phyloP scores from a whole-genome alignment of 179 eudicot genomes.

The Actinidia arguta region DNA sequence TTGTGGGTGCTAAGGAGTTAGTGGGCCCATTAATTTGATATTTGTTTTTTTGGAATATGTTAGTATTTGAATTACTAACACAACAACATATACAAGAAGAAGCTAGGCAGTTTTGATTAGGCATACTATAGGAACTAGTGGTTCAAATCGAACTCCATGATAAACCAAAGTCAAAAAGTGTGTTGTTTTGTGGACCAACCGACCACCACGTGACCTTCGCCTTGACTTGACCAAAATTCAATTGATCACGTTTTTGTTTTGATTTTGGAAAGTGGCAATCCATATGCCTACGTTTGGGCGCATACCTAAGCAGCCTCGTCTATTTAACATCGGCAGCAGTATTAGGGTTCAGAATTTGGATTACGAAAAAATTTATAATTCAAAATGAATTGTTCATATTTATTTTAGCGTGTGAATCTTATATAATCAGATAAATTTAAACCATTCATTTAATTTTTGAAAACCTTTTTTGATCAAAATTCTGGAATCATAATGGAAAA shows the following conservation, averaged over 20 bases:
- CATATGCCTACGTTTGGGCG: too few relatives aligned
- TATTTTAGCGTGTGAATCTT: too few relatives aligned
- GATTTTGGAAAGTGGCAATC: too few relatives aligned
- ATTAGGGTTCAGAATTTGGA: too few relatives aligned
- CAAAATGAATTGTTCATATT: too few relatives aligned
- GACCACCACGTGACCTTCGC: background rate
- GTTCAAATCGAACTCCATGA: background rate
- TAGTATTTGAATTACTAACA: background rate
- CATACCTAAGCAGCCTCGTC: too few relatives aligned
- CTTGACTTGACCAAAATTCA: background rate
- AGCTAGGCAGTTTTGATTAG: background rate
- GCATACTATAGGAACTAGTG: background rate
- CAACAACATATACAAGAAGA: background rate
- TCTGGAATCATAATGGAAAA: too few relatives aligned
- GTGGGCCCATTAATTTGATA: background rate
- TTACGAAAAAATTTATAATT: too few relatives aligned
- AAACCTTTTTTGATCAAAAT: too few relatives aligned
- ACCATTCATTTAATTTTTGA: too few relatives aligned
- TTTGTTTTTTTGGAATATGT: background rate
- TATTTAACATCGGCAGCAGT: too few relatives aligned
- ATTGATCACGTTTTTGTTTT: background rate
- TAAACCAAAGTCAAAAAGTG: background rate
- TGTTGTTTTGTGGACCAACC: background rate
- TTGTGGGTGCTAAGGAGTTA: background rate
- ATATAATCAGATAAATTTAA: too few relatives aligned